These are phyloP conservation scores for Lachnellula arida DNA, from an alignment of 2,329 filamentous ascomycete genomes.

Conservation along the genomic window DNA sequence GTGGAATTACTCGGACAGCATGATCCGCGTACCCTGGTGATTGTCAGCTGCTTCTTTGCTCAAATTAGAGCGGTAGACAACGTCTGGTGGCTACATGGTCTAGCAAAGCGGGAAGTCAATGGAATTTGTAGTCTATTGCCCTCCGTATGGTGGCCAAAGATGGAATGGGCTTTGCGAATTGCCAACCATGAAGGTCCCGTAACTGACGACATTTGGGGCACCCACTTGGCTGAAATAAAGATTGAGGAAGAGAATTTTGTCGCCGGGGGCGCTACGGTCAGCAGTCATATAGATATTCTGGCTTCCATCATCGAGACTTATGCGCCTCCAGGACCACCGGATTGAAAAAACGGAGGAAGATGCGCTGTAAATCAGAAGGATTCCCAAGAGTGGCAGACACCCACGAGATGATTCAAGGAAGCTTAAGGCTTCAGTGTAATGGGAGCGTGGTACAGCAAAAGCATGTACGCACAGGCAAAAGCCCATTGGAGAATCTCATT, in stretches of 20 bases:
- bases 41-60: conserved; percentile 30
- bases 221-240: neutral
- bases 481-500: neutral
- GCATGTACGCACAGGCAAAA: neutral
- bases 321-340: conserved; percentile 17
- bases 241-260: conserved; percentile 11
- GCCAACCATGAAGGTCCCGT: conserved; percentile 27
- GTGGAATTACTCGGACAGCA: conserved; percentile 55
- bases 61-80: conserved; percentile 27
- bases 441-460: neutral
- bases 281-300: conserved; percentile 25
- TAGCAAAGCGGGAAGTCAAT: conserved; percentile 60
- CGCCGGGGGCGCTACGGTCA: conserved; percentile 8
- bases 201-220: conserved; percentile 29
- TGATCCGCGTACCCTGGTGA: conserved; percentile 37
- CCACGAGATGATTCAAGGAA: neutral
- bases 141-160: conserved; percentile 28
- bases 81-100: conserved; percentile 65
- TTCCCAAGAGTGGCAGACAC: neutral
- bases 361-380: neutral
- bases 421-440: neutral
- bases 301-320: conserved; percentile 22
- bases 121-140: conserved; percentile 37
- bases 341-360: conserved; percentile 13
- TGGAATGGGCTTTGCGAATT: conserved; percentile 31